Evolutionary conservation across 2,329 filamentous ascomycete species (phyloP).

Genomic region (Ilyonectria robusta): DNA sequence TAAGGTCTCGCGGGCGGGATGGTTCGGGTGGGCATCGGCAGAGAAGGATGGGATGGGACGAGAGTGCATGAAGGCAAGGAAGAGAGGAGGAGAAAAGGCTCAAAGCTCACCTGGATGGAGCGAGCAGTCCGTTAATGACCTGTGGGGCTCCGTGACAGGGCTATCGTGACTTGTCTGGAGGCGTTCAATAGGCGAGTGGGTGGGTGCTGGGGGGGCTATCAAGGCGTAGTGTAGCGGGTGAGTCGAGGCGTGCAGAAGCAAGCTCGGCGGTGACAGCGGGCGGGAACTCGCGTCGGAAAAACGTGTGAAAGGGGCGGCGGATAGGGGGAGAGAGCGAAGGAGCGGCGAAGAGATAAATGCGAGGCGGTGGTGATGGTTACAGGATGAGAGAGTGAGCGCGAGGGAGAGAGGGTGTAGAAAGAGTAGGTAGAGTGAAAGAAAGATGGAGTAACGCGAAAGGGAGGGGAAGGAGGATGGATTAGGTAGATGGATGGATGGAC

Average conservation of each 20-base stretch:
- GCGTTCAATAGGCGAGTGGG: constrained; percentile 44
- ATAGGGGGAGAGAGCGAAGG: constrained; percentile 2
- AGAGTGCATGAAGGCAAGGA: constrained; percentile 46
- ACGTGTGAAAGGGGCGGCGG: constrained; percentile 4
- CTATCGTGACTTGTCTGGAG: constrained; percentile 43
- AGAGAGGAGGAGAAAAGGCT: constrained; percentile 37
- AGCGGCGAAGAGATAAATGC: constrained; percentile 14
- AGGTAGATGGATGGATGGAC: constrained; percentile 26
- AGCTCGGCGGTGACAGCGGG: constrained; percentile 34
- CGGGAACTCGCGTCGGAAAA: constrained; percentile 36
- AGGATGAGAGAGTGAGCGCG: constrained; percentile 26
- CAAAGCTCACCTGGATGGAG: constrained; percentile 45
- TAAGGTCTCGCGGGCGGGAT: constrained; percentile 40
- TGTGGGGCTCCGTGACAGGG: constrained; percentile 48
- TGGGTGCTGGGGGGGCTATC: constrained; percentile 28
- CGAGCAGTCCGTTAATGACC: constrained; percentile 44
- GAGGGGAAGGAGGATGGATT: constrained; percentile 26
- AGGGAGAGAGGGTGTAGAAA: constrained; percentile 35
- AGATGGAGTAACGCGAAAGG: constrained; percentile 31
- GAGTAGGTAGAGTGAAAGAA: constrained; percentile 40
- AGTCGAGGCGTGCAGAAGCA: constrained; percentile 39
- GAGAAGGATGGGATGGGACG: constrained; percentile 41
- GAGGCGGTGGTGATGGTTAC: constrained; percentile 20
- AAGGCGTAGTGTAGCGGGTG: constrained; percentile 26
- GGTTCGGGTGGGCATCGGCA: constrained; percentile 42